A percentile compares a stretch with the other conserved stretches of the same genome.
phyloP scores from a whole-genome alignment of 148 eudicot species.

The Fallopia convolvulus region DNA sequence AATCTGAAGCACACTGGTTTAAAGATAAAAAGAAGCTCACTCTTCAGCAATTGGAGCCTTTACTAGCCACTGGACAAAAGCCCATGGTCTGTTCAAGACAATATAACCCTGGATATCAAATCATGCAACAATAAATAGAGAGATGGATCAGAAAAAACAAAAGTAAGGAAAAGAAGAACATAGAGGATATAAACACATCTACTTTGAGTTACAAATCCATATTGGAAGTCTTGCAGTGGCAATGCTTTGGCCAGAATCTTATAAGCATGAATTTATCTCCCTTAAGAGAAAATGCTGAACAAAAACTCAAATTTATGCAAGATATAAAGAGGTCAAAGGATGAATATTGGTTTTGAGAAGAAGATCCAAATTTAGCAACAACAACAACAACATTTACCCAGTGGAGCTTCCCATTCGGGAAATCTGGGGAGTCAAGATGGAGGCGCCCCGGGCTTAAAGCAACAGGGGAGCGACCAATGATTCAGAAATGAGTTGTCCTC shows the following conservation, averaged over 20 bases:
- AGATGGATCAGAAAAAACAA: not conserved
- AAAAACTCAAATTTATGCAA: not conserved
- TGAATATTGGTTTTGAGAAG: not conserved
- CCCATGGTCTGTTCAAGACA: slow-evolving; percentile 90
- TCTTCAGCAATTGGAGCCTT: slow-evolving; percentile 71
- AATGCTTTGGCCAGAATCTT: not conserved
- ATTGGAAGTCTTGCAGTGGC: too few relatives aligned
- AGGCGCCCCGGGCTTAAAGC: too few relatives aligned
- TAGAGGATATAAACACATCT: not conserved
- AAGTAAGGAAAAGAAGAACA: not conserved
- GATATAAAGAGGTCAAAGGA: not conserved
- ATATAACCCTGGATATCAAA: slow-evolving; percentile 54
- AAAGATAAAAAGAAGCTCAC: slow-evolving; percentile 34
- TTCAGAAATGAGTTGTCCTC: not conserved
- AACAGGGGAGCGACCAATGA: too few relatives aligned
- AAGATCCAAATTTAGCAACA: not conserved
- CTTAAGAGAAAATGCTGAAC: too few relatives aligned
- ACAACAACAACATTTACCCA: too few relatives aligned
- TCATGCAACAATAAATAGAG: not conserved
- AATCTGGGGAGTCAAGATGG: too few relatives aligned
- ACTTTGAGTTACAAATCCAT: not conserved
- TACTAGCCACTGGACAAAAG: slow-evolving; percentile 87
- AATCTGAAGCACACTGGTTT: not conserved
- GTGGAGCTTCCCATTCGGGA: too few relatives aligned
- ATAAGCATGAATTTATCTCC: too few relatives aligned